These are phyloP conservation scores for Trichophyton simii DNA, from an alignment of 2,329 filamentous ascomycete genomes.

Conservation along the genomic window DNA sequence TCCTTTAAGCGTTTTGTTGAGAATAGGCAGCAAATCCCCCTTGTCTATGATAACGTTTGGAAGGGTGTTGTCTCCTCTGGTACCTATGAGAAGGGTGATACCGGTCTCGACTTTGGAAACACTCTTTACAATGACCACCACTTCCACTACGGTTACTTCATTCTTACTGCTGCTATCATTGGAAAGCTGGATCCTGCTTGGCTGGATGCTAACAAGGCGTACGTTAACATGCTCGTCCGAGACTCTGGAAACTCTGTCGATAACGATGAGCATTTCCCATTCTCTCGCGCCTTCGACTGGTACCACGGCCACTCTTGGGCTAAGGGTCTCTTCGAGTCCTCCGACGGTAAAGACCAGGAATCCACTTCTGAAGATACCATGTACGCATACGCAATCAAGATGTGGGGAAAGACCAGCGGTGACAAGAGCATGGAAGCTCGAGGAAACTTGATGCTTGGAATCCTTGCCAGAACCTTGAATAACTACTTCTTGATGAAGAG, in stretches of 20 bases:
- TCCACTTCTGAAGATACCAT: constrained; percentile 84
- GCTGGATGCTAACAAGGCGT: constrained; percentile 61
- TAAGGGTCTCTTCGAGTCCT: constrained; percentile 43
- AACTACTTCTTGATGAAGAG: constrained; percentile 70
- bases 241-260: constrained; percentile 67
- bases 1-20: constrained; percentile 54
- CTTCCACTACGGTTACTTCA: constrained; percentile 68
- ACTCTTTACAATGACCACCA: constrained; percentile 58
- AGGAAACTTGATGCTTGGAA: constrained; percentile 70
- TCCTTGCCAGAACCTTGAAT: constrained; percentile 60
- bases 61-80: constrained; percentile 68
- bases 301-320: constrained; percentile 93
- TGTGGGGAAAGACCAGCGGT: constrained; percentile 76
- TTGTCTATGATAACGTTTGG: constrained; percentile 52
- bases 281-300: constrained; percentile 80
- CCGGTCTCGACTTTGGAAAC: constrained; percentile 76
- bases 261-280: constrained; percentile 63
- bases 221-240: constrained; percentile 70
- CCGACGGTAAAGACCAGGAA: constrained; percentile 50
- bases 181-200: constrained; percentile 64
- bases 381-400: constrained; percentile 75
- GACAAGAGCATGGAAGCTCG: constrained; percentile 68
- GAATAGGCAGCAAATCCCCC: constrained; percentile 53
- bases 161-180: constrained; percentile 74
- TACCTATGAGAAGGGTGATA: constrained; percentile 56